Conservation (phyloP, 2,329 filamentous ascomycete genomes). For the Didymella segeticola region DNA sequence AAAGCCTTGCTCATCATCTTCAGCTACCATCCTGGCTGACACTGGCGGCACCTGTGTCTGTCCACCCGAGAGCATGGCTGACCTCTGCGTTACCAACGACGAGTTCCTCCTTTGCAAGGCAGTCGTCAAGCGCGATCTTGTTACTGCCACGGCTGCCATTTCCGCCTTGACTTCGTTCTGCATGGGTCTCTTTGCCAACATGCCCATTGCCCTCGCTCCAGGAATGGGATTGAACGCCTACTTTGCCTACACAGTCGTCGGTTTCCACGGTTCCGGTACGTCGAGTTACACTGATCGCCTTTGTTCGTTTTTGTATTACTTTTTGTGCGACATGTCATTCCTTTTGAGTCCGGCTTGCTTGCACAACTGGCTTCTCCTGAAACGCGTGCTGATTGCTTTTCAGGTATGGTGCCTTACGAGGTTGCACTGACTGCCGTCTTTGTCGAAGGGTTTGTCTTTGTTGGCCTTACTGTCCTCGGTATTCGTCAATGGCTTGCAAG, state of each 20-base stretch:
- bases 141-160: conserved; percentile 86
- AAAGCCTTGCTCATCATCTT: conserved; percentile 14
- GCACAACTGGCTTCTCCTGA: conserved; percentile 8
- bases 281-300: conserved; percentile 14
- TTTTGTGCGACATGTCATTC: conserved; percentile 22
- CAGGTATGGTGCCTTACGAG: conserved; percentile 69
- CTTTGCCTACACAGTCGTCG: conserved; percentile 83
- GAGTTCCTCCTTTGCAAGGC: conserved; percentile 69
- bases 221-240: conserved; percentile 88
- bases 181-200: conserved; percentile 83
- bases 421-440: conserved; percentile 86
- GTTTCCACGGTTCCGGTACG: conserved; percentile 72
- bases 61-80: conserved; percentile 50
- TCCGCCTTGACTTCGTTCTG: conserved; percentile 79
- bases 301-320: conserved; percentile 26
- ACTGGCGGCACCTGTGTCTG: conserved; percentile 80
- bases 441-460: conserved; percentile 85
- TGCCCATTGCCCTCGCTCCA: conserved; percentile 76
- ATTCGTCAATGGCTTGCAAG: conserved; percentile 72
- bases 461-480: conserved; percentile 74
- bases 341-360: conserved; percentile 2
- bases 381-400: conserved; percentile 26
- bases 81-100: conserved; percentile 62
- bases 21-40: conserved; percentile 69
- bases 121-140: conserved; percentile 75